Evolutionary conservation across 768 basidiomycete species (phyloP).

Genomic region (Trametes cingulata): DNA sequence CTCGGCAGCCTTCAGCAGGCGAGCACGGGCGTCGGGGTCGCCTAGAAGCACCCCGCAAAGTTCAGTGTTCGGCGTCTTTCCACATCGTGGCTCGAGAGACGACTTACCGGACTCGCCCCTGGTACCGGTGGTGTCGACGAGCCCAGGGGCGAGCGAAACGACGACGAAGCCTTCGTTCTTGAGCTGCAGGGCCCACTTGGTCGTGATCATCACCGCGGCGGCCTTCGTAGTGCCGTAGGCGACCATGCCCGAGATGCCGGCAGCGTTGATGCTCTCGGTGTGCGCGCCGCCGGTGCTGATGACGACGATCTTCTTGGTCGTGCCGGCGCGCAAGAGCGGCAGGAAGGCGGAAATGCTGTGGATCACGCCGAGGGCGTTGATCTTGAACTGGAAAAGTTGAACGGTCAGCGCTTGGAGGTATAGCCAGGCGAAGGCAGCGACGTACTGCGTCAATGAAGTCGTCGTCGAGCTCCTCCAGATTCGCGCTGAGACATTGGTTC

Average conservation of each 20-base stretch:
- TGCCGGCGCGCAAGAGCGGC: conserved; percentile 37
- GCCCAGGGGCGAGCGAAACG: background rate
- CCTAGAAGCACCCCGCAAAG: background rate
- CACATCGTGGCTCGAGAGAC: too few species aligned
- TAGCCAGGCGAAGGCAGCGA: too few species aligned
- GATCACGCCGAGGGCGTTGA: conserved; percentile 40
- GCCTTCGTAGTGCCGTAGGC: conserved; percentile 9
- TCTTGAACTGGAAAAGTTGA: conserved; percentile 26
- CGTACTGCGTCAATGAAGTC: conserved; percentile 20
- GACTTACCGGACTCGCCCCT: background rate
- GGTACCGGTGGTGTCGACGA: background rate
- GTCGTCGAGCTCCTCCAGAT: conserved; percentile 4
- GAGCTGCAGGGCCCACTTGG: conserved; percentile 2
- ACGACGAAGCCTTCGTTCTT: conserved; percentile 10
- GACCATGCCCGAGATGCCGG: background rate
- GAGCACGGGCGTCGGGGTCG: background rate
- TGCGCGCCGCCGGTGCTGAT: background rate
- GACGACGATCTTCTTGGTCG: conserved; percentile 33
- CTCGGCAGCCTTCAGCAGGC: background rate
- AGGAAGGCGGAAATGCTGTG: conserved; percentile 39
- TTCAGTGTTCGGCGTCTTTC: too few species aligned
- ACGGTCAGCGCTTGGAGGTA: background rate
- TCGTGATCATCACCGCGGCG: background rate
- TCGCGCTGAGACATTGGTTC: background rate
- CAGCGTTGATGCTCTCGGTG: background rate